Conservation (phyloP, 164 flowering plant species). For the Piper betle region DNA sequence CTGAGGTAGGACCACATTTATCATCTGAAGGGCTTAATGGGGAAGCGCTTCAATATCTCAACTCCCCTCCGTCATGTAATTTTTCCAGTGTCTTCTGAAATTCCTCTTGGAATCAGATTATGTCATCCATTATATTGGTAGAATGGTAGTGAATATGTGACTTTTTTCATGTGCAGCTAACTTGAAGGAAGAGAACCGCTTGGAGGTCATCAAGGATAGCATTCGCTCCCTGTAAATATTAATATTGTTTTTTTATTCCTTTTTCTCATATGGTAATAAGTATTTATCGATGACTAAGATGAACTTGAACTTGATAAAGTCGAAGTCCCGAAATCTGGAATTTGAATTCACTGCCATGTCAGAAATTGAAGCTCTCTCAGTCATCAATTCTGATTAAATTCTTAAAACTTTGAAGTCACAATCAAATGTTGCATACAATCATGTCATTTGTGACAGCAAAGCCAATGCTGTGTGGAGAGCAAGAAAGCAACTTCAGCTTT, state of each 20-base stretch:
- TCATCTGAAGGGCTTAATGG: conserved; percentile 20
- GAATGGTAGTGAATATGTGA: not conserved
- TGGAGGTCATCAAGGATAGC: conserved; percentile 64
- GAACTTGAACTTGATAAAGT: no score
- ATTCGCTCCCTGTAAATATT: conserved; percentile 55
- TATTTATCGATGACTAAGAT: no score
- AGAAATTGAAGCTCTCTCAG: no score
- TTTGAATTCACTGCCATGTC: no score
- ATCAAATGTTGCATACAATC: no score
- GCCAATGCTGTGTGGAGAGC: no score
- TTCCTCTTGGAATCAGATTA: not conserved
- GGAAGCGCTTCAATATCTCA: conserved; percentile 8
- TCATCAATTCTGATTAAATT: no score
- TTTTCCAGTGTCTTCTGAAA: not conserved
- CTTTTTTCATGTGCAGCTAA: conserved; percentile 22
- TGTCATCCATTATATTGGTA: not conserved
- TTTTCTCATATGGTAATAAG: not conserved
- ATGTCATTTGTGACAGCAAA: no score
- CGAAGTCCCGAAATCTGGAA: no score
- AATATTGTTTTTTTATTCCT: not conserved
- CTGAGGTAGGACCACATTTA: conserved; percentile 28
- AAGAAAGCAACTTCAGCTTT: no score
- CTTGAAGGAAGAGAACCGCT: conserved; percentile 30
- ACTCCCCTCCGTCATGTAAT: conserved; percentile 26
- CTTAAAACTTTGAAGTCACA: no score